Evolutionary conservation across 768 basidiomycete genomes (phyloP).

Genomic region (Amanita jacksonii): DNA sequence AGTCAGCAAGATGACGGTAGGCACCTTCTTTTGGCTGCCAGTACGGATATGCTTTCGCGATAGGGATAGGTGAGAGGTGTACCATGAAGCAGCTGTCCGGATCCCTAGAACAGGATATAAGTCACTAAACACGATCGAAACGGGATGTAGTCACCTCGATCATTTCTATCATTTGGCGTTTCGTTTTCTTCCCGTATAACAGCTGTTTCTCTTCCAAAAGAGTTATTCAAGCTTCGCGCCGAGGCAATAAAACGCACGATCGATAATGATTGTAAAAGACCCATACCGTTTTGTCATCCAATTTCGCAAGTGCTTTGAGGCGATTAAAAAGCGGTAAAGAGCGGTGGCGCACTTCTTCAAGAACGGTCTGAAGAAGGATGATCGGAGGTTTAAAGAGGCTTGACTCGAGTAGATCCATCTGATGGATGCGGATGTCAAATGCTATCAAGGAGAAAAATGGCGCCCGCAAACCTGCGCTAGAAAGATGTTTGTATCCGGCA

Average conservation of each 20-base stretch:
- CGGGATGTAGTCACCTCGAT: conserved; percentile 56
- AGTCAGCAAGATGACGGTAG: conserved; percentile 72
- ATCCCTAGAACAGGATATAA: conserved; percentile 50
- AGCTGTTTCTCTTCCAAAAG: conserved; percentile 62
- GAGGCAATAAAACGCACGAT: conserved; percentile 40
- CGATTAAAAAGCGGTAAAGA: conserved; percentile 90
- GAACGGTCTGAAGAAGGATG: conserved; percentile 88
- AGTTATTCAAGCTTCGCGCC: not conserved
- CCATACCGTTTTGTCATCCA: conserved; percentile 81
- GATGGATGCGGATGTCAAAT: conserved; percentile 5
- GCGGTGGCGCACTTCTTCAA: conserved; percentile 94
- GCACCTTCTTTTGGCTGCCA: conserved; percentile 32
- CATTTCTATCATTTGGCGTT: conserved; percentile 90
- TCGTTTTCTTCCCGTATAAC: conserved; percentile 69
- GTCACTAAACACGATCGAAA: not conserved
- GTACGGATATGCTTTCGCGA: conserved; percentile 44
- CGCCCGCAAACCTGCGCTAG: conserved; percentile 61
- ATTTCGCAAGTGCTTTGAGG: conserved; percentile 72
- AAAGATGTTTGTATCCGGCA: conserved; percentile 95
- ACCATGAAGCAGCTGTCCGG: conserved; percentile 82
- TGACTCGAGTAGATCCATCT: conserved; percentile 95
- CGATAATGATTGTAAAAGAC: conserved; percentile 83
- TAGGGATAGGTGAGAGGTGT: conserved; percentile 58
- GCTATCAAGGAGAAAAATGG: not conserved
- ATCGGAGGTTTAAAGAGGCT: conserved; percentile 67